A percentile compares a stretch with the other conserved stretches of the same genome.
These are phyloP conservation scores for Geotrichum bryndzae DNA, from an alignment of 1,139 yeast species.

Conservation along the genomic window DNA sequence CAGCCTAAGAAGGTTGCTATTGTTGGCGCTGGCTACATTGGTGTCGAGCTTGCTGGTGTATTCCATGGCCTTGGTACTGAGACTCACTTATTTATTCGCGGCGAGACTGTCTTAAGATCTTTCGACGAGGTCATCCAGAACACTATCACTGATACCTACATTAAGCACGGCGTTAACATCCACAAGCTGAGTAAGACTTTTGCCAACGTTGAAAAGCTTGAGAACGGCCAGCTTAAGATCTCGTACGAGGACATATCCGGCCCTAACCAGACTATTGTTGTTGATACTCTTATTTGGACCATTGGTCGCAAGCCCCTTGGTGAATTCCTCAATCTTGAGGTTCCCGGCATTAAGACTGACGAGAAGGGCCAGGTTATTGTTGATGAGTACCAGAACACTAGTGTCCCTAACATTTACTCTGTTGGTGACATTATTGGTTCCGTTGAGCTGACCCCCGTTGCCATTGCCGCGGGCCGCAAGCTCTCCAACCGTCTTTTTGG, in stretches of 20 bases:
- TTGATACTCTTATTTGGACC: slow-evolving; percentile 86
- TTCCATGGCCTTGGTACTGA: slow-evolving; percentile 86
- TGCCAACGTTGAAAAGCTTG: slow-evolving; percentile 51
- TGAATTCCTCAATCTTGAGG: slow-evolving; percentile 63
- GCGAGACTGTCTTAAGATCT: slow-evolving; percentile 79
- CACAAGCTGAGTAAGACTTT: slow-evolving; percentile 60
- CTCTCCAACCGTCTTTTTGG: slow-evolving; percentile 89
- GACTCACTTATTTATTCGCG: slow-evolving; percentile 82
- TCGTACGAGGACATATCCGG: slow-evolving; percentile 46
- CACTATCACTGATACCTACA: slow-evolving; percentile 73
- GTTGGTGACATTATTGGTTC: slow-evolving; percentile 87
- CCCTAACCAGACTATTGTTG: slow-evolving; percentile 44
- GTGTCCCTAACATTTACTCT: slow-evolving; percentile 66
- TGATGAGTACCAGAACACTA: slow-evolving; percentile 83
- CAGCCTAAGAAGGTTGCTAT: slow-evolving; percentile 92
- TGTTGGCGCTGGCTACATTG: slow-evolving; percentile 98
- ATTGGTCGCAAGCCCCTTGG: slow-evolving; percentile 78
- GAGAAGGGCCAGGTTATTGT: slow-evolving; percentile 55
- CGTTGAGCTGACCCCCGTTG: slow-evolving; percentile 93
- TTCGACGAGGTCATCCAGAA: slow-evolving; percentile 79
- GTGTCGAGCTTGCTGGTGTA: slow-evolving; percentile 90
- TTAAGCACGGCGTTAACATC: slow-evolving; percentile 70
- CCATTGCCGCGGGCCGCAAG: slow-evolving; percentile 96
- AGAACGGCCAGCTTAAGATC: slow-evolving; percentile 58
- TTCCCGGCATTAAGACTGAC: slow-evolving; percentile 63